Percentiles rank a stretch among this genome's conserved stretches.
These are phyloP conservation scores for Volvox carteri DNA, from an alignment of 163 green algal genomes.

Conservation along the genomic window DNA sequence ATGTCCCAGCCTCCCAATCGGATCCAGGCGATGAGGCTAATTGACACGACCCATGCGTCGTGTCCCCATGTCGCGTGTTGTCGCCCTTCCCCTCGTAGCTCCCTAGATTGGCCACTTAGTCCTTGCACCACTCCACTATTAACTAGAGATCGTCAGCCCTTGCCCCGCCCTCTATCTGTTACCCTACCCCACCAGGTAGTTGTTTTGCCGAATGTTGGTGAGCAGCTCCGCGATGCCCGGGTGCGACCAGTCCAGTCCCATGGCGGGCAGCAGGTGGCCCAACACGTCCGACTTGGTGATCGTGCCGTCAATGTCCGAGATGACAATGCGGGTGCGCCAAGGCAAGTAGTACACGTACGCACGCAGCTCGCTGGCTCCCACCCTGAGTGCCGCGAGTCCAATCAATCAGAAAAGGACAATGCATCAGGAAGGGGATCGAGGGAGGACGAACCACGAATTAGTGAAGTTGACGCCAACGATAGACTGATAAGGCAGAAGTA, in stretches of 20 bases:
- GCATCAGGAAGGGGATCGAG: neutral
- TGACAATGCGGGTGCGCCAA: constrained; percentile 80
- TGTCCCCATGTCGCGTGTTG: no score
- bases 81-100: no score
- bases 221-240: constrained; percentile 88
- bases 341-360: constrained; percentile 87
- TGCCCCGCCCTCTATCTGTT: no score
- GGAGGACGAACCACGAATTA: neutral
- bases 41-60: no score
- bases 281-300: constrained; percentile 92
- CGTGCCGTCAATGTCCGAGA: constrained; percentile 96
- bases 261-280: constrained; percentile 90
- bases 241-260: constrained; percentile 94
- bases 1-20: no score
- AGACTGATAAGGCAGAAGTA: no score
- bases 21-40: no score
- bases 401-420: neutral
- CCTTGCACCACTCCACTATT: no score
- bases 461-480: no score
- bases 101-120: no score
- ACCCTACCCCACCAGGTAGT: constrained; percentile 83
- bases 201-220: constrained; percentile 86
- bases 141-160: no score
- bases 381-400: constrained; percentile 48
- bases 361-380: constrained; percentile 62